Conservation (phyloP, 2,329 filamentous ascomycete species). For the Allantophomopsis cytisporea region DNA sequence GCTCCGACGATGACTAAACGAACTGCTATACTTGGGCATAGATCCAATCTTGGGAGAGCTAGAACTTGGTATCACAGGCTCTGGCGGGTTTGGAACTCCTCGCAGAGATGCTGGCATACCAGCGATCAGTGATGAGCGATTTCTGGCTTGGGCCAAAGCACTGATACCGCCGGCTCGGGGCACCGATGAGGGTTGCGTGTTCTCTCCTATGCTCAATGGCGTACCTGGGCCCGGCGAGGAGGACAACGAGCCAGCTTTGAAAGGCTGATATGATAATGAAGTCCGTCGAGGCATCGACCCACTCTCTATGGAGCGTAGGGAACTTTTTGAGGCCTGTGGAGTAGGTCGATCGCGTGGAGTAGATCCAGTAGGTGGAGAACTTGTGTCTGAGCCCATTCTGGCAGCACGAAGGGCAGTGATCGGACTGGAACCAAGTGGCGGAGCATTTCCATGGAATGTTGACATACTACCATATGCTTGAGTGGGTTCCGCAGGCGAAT, state of each 20-base stretch:
- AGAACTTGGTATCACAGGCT: slow-evolving; percentile 49
- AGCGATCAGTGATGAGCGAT: slow-evolving; percentile 59
- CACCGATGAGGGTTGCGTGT: slow-evolving; percentile 30
- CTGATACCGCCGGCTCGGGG: slow-evolving; percentile 32
- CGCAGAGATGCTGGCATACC: slow-evolving; percentile 64
- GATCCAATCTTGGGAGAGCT: slow-evolving; percentile 69
- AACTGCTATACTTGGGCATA: slow-evolving; percentile 82
- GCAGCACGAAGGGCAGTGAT: slow-evolving; percentile 70
- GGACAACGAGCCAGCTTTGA: slow-evolving; percentile 92
- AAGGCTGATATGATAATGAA: slow-evolving; percentile 85
- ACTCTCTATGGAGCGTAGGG: slow-evolving; percentile 32
- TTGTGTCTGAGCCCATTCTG: slow-evolving; percentile 46
- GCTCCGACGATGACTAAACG: slow-evolving; percentile 75
- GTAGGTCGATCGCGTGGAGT: slow-evolving; percentile 20
- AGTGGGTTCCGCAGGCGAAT: slow-evolving; percentile 43
- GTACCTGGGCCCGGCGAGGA: slow-evolving; percentile 53
- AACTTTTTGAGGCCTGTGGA: slow-evolving; percentile 19
- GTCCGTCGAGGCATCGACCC: slow-evolving; percentile 47
- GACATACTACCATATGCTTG: slow-evolving; percentile 84
- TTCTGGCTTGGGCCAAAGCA: slow-evolving; percentile 44
- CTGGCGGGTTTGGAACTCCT: slow-evolving; percentile 47
- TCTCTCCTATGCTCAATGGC: slow-evolving; percentile 10
- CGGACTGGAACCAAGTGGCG: slow-evolving; percentile 67
- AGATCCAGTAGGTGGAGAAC: slow-evolving; percentile 39
- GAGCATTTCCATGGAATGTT: slow-evolving; percentile 76